Evolutionary conservation across 1,139 yeast genomes (phyloP), one percentile per base, ranked within the genome.

Genomic region (Yamadazyma pseudoaaseri): DNA sequence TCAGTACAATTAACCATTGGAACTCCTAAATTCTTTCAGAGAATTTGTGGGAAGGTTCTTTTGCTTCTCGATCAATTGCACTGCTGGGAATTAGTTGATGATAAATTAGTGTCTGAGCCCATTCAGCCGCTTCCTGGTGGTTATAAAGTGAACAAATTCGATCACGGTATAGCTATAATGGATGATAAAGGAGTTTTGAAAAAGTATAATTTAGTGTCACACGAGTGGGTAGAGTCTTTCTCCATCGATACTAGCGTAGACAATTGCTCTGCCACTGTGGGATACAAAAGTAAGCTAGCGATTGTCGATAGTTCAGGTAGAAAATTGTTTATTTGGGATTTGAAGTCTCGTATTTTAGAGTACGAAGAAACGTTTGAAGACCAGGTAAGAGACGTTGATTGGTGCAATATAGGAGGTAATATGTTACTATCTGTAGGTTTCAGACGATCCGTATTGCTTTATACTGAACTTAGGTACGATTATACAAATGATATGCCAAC

Each of bases 381-480:
- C 2, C 42, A 54, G 2, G 73, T 81, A 5, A 57, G 62, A n/a
- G 89, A 81, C 47, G 58, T 82, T 14, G 90, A 82, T 58, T 90
- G 97, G 97, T 85, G 95, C 0, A 72, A 80, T 37, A 77, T 92
- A 0, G 51, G 74, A 52, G 47, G 79, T 7, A 92, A 84, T 57
- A 84, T 89, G 29, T 76, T 90, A 8, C 63, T 90, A 20, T 84
- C 95, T 0, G 79, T 89, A 21, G 96, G 96, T 0, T 89, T 86
- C 47, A 61, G 64, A 8, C 61, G 76, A 13, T 67, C 71, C 38
- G 86, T 85, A 1, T 55, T 81, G 4, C 59, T 87, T 10, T 87
- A 82, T 52, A 81, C 95, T 0, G 96, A 89, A 54, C 63, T 86
- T 41, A 73, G 97, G 37, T 87, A 84, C 54, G 97, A 90, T 51